Evolutionary conservation across 129 eudicot genomes (phyloP).

Genomic region (Smallanthus sonchifolius): DNA sequence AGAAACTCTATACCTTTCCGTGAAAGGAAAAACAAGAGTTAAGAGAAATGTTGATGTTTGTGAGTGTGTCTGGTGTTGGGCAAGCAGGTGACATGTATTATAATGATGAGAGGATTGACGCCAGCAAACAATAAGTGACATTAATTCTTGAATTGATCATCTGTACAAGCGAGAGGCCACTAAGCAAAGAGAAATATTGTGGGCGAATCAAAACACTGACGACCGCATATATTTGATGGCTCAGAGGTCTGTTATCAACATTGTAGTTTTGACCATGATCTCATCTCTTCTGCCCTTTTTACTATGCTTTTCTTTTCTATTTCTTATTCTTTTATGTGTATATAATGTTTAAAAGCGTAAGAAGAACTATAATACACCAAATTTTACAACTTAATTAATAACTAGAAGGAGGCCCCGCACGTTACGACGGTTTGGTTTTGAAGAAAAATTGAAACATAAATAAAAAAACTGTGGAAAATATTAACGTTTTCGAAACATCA

Average conservation of each 20-base stretch:
- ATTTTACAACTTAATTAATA: no score
- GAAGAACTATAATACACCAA: no score
- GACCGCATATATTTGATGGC: background rate
- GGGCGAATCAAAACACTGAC: conserved; percentile 20
- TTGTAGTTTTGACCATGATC: conserved; percentile 28
- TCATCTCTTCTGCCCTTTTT: conserved; percentile 13
- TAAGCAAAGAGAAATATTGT: conserved; percentile 17
- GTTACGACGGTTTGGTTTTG: no score
- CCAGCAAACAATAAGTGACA: conserved; percentile 14
- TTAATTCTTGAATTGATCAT: background rate
- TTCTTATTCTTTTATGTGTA: background rate
- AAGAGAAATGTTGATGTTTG: background rate
- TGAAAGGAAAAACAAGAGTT: background rate
- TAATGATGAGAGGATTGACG: conserved; percentile 22
- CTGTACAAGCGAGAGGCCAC: background rate
- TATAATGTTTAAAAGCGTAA: no score
- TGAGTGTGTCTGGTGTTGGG: conserved; percentile 14
- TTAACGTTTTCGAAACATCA: no score
- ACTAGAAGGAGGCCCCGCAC: no score
- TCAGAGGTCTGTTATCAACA: conserved; percentile 11
- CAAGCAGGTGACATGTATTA: conserved; percentile 14
- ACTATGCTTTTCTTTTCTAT: background rate
- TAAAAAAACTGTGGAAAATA: no score
- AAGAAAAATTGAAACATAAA: no score
- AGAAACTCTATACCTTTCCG: background rate